phyloP scores from a whole-genome alignment of 345 rosid species.

The Aethionema arabicum region DNA sequence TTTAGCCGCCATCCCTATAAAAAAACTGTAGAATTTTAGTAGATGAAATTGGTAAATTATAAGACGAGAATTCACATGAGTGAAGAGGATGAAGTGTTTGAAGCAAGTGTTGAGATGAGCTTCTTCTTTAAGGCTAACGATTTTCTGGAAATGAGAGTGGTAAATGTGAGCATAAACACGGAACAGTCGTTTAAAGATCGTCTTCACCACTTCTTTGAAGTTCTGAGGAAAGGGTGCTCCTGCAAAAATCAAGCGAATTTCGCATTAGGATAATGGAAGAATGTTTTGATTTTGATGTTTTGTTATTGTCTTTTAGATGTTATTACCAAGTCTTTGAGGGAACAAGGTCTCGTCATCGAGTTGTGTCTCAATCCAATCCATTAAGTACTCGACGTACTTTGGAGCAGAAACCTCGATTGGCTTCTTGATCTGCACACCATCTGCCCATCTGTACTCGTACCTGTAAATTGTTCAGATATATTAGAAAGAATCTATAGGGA shows the following conservation, averaged over 20 bases:
- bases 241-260: constrained; percentile 21
- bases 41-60: neutral
- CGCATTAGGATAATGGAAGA: neutral
- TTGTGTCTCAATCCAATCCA: constrained; percentile 98
- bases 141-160: constrained; percentile 96
- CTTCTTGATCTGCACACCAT: constrained; percentile 96
- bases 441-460: constrained; percentile 99
- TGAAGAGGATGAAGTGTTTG: constrained; percentile 94
- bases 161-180: constrained; percentile 98
- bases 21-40: neutral
- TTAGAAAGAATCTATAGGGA: constrained; percentile 17
- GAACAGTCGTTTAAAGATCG: constrained; percentile 88
- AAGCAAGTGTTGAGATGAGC: constrained; percentile 99
- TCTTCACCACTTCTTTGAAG: constrained; percentile 95
- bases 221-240: constrained; percentile 98
- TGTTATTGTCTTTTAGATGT: constrained; percentile 2
- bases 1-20: too few relatives aligned
- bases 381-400: constrained; percentile 93
- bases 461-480: constrained; percentile 39
- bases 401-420: constrained; percentile 99
- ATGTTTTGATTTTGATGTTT: neutral
- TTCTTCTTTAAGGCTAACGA: constrained; percentile 98
- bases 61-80: constrained; percentile 61
- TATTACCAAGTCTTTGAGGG: constrained; percentile 95
- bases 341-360: constrained; percentile 95